Conservation (phyloP, 768 basidiomycete species). For the Boletellus ananas region DNA sequence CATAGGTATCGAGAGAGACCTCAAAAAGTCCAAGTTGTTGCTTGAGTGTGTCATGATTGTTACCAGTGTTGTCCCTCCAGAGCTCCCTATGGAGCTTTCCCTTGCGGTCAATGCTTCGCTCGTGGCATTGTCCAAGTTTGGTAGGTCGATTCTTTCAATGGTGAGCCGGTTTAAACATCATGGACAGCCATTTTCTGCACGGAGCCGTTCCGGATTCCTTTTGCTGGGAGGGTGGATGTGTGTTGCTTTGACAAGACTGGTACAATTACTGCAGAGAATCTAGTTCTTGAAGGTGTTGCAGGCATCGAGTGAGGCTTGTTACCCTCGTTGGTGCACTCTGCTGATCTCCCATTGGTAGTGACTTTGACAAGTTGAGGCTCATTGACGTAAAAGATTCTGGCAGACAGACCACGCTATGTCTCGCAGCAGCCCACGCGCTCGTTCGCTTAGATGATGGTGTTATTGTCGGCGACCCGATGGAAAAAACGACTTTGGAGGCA, state of each 20-base stretch:
- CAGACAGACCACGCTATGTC: conserved; percentile 76
- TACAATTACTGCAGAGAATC: conserved; percentile 93
- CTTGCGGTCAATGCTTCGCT: conserved; percentile 94
- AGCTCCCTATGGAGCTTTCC: conserved; percentile 96
- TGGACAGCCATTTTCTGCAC: conserved; percentile 93
- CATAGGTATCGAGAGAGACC: conserved; percentile 80
- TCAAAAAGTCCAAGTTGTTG: conserved; percentile 93
- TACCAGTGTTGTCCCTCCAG: conserved; percentile 96
- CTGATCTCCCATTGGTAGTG: conserved; percentile 36
- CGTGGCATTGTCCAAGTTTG: conserved; percentile 88
- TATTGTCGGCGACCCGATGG: conserved; percentile 98
- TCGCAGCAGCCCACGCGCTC: conserved; percentile 93
- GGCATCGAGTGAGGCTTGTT: conserved; percentile 75
- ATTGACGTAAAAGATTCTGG: conserved; percentile 74
- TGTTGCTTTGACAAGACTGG: conserved; percentile 99
- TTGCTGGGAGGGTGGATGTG: conserved; percentile 92
- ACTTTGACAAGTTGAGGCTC: conserved; percentile 57
- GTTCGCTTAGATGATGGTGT: conserved; percentile 93
- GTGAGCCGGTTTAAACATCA: neutral
- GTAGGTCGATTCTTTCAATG: conserved; percentile 41
- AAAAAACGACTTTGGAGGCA: conserved; percentile 90
- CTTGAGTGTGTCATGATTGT: conserved; percentile 95
- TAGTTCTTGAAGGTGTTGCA: conserved; percentile 91
- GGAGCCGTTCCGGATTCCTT: conserved; percentile 97
- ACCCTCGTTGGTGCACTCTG: neutral